These are phyloP conservation scores for Termitomyces sp. DNA, from an alignment of 768 basidiomycete species.

Conservation along the genomic window DNA sequence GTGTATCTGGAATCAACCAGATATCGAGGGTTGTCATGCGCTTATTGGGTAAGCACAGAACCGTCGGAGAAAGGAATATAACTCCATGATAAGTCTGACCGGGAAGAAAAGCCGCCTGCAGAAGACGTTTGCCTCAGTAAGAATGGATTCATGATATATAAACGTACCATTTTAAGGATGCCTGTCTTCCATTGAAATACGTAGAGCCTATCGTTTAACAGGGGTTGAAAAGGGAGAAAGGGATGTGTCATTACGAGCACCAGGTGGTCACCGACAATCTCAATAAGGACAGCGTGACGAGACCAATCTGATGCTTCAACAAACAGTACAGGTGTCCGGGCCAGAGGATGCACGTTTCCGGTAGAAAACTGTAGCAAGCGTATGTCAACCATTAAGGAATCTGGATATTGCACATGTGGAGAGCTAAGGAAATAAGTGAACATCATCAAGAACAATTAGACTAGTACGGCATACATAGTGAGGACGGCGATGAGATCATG, in stretches of 20 bases:
- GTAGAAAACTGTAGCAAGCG: constrained; percentile 1
- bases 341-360: constrained; percentile 4
- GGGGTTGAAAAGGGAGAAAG: neutral
- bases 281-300: constrained; percentile 6
- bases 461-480: neutral
- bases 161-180: constrained; percentile 4
- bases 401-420: neutral
- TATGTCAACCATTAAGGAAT: neutral
- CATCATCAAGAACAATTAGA: neutral
- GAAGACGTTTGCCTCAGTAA: neutral
- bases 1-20: neutral
- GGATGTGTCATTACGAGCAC: constrained; percentile 4
- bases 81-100: neutral
- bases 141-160: neutral
- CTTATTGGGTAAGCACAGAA: neutral
- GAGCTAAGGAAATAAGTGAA: neutral
- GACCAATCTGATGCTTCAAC: constrained; percentile 16
- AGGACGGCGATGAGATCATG: constrained; percentile 31
- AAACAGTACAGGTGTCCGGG: constrained; percentile 16
- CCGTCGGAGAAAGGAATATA: neutral
- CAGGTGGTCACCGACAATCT: constrained; percentile 12
- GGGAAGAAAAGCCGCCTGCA: neutral
- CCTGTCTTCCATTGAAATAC: constrained; percentile 12
- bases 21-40: neutral
- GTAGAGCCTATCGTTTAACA: constrained; percentile 2